Percentiles rank a stretch among this genome's conserved stretches.
Conservation (phyloP, 106 monocot genomes). For the Dendrobium nobile region DNA sequence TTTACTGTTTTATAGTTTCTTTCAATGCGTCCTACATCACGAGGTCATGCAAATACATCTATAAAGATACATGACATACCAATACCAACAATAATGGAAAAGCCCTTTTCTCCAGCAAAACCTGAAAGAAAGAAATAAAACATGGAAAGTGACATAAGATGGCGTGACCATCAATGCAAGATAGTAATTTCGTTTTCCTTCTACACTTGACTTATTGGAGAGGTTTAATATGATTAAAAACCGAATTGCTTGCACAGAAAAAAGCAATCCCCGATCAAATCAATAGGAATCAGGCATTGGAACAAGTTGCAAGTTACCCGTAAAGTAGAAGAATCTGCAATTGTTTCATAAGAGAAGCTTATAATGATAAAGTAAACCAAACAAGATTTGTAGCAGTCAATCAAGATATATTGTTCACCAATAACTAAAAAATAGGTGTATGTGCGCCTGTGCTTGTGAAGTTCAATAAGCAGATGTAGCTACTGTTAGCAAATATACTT, state of each 20-base stretch:
- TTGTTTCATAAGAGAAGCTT: constrained; percentile 36
- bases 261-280: constrained; percentile 89
- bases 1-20: neutral
- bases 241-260: constrained; percentile 97
- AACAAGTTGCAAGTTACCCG: constrained; percentile 62
- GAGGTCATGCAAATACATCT: neutral
- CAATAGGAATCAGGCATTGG: constrained; percentile 90
- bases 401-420: neutral
- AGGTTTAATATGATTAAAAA: constrained; percentile 6
- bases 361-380: constrained; percentile 13
- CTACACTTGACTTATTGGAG: neutral
- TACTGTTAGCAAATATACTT: neutral
- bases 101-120: constrained; percentile 89
- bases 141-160: neutral
- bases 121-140: constrained; percentile 39
- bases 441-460: neutral
- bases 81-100: constrained; percentile 93
- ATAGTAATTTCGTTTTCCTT: constrained; percentile 1
- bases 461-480: neutral
- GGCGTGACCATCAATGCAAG: neutral
- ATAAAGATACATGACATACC: constrained; percentile 33
- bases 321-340: constrained; percentile 74
- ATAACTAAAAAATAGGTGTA: neutral
- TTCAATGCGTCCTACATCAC: neutral
- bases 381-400: neutral